A percentile compares a stretch with the other conserved stretches of the same genome.
These are phyloP conservation scores for Picea sitchensis DNA, from an alignment of 75 land plant genomes.

Conservation along the genomic window DNA sequence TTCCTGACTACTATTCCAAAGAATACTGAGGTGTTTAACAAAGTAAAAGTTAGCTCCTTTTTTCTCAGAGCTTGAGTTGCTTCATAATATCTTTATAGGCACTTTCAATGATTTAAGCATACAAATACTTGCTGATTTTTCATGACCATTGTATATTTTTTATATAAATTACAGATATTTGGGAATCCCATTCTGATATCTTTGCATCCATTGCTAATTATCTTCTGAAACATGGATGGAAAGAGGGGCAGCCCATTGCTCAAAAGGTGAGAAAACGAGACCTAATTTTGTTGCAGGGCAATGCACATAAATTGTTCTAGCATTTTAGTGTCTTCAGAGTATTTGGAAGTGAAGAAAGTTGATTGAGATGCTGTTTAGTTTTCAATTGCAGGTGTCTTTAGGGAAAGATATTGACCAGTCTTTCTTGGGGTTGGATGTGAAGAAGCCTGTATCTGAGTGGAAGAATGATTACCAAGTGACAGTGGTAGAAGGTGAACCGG, in stretches of 20 bases:
- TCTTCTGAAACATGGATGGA: constrained; percentile 34
- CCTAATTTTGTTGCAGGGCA: not conserved
- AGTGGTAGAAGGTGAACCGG: not conserved
- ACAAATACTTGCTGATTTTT: not conserved
- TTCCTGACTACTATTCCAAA: no score
- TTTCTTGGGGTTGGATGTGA: constrained; percentile 19
- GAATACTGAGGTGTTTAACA: no score
- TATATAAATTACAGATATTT: constrained; percentile 24
- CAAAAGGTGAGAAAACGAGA: constrained; percentile 21
- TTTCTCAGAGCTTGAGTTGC: no score
- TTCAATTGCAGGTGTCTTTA: constrained; percentile 17
- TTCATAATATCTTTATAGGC: no score
- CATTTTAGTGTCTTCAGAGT: not conserved
- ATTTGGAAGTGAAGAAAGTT: not conserved
- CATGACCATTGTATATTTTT: not conserved
- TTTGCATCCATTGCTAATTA: constrained; percentile 43
- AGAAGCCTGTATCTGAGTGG: constrained; percentile 30
- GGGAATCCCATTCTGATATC: constrained; percentile 29
- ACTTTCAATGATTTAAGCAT: not conserved
- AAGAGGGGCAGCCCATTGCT: constrained; percentile 25
- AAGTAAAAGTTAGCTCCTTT: no score
- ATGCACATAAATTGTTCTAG: no score
- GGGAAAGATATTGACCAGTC: constrained; percentile 20
- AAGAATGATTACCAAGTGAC: constrained; percentile 14
- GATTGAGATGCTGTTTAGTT: not conserved